These are phyloP conservation scores for Lodderomyces metapsilosis DNA, from an alignment of 1,139 yeast genomes.

Conservation along the genomic window DNA sequence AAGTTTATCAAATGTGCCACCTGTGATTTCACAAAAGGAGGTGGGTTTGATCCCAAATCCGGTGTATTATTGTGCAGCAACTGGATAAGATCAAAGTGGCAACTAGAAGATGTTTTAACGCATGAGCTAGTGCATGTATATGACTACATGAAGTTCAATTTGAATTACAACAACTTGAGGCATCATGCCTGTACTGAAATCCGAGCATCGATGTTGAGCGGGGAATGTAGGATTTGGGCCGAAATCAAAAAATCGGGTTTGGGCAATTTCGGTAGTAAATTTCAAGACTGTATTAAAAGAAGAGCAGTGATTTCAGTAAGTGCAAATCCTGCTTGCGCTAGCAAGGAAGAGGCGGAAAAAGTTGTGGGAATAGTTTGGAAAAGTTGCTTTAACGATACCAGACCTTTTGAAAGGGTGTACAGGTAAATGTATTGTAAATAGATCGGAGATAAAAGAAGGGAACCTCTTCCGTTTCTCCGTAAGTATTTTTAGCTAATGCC, in stretches of 20 bases:
- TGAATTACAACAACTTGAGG: conserved; percentile 76
- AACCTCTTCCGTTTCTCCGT: not conserved
- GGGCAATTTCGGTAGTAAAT: conserved; percentile 70
- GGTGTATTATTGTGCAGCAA: conserved; percentile 90
- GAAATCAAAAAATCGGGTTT: conserved; percentile 71
- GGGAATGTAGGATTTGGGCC: conserved; percentile 90
- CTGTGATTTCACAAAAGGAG: conserved; percentile 85
- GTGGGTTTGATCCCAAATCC: conserved; percentile 88
- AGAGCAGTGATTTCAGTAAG: conserved; percentile 82
- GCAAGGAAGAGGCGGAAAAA: conserved; percentile 68
- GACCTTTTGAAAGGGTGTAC: conserved; percentile 93
- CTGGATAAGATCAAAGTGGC: conserved; percentile 73
- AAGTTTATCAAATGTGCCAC: conserved; percentile 72
- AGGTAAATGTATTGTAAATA: conserved; percentile 28
- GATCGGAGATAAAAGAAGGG: not conserved
- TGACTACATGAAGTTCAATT: conserved; percentile 84
- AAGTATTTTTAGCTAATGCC: no score
- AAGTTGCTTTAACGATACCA: conserved; percentile 89
- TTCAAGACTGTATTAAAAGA: conserved; percentile 86
- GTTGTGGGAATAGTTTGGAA: conserved; percentile 88
- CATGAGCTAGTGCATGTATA: conserved; percentile 95
- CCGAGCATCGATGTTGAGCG: conserved; percentile 88
- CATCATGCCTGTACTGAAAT: conserved; percentile 98
- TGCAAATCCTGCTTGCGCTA: conserved; percentile 81
- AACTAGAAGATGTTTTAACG: conserved; percentile 84